Base-by-base conservation (phyloP, 225 moss, liverwort and hornwort genomes). In the Pseudoscleropodium purum region DNA sequence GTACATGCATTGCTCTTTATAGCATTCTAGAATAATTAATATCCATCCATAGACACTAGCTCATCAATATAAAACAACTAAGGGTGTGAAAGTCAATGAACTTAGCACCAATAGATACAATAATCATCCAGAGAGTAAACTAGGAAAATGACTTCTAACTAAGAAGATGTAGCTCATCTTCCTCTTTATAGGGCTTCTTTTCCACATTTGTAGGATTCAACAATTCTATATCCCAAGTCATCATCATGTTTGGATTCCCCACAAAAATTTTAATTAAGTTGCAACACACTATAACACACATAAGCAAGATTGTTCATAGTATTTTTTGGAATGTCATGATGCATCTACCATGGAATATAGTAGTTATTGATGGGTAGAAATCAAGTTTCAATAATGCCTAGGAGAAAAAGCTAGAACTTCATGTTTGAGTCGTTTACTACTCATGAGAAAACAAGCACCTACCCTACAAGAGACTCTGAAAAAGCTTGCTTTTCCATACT, bases 11-110 rank as follows among this genome's bases (percentile, higher is more conserved):
- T 29, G 2, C 0, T 59, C 18, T 18, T 60, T 3, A 12, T 39
- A 18, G 5, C 39, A 59, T 60, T 80, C 5, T 11, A 30, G 0
- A 80, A 60, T 60, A 13, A 57, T n/a, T 39, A 30, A 4, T 1
- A 60, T 80, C 7, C 12, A 80, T 41, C 2, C 0, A 11, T 0
- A 1, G 11, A 64, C 2, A 0, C 6, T 0, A 4, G 0, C 1
- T 79, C 17, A 57, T 27, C 57, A 29, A 29, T 39, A 39, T 0
- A 80, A 18, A 79, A 18, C 6, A 39, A 57, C 2, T 27, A 27
- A 57, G 2, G 7, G 6, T 18, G 2, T 29, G 4, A 27, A 57
- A 60, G 17, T 60, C 41, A 39, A 80, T 18, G 80, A 60, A 41
- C 11, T 39, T 12, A 39, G 17, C 29, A 18, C 1, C 16, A 0